Percentiles rank a stretch among this genome's conserved stretches.
Evolutionary conservation across 805 yeast genomes (phyloP).

Genomic region (Yarrowia bubula): DNA sequence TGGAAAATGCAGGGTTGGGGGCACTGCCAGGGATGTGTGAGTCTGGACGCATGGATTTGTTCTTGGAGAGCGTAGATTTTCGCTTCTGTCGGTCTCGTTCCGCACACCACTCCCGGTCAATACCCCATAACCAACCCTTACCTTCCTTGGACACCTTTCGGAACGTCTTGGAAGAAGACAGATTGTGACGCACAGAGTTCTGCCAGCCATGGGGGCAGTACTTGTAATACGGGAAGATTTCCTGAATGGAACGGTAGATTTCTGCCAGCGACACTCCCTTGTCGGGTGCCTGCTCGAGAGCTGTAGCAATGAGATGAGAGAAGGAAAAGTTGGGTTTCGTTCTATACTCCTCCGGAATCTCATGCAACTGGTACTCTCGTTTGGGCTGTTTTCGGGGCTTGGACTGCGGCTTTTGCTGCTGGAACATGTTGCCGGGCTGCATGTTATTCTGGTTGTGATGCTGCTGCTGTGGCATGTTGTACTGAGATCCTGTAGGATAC

Average conservation of each 20-base stretch:
- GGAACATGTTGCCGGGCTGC: constrained; percentile 22
- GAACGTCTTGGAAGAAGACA: constrained; percentile 83
- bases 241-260: constrained; percentile 82
- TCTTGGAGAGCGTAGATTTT: constrained; percentile 37
- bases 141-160: constrained; percentile 78
- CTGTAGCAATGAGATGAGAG: constrained; percentile 75
- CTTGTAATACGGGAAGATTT: constrained; percentile 82
- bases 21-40: constrained; percentile 8
- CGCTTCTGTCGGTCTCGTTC: constrained; percentile 77
- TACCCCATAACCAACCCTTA: constrained; percentile 93
- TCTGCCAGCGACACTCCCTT: constrained; percentile 81
- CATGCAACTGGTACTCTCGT: constrained; percentile 67
- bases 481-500: constrained; percentile 16
- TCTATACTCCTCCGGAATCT: constrained; percentile 84
- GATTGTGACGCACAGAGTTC: constrained; percentile 84
- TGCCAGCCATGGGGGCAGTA: constrained; percentile 99
- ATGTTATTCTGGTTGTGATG: not conserved
- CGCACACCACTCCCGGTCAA: constrained; percentile 79
- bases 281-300: constrained; percentile 64
- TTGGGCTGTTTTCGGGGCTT: constrained; percentile 47
- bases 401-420: constrained; percentile 10
- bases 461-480: constrained; percentile 5
- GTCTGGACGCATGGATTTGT: not conserved
- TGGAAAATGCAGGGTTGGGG: constrained; percentile 24
- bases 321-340: constrained; percentile 81